Conservation (phyloP, 345 rosid genomes). For the Boechera stricta region DNA sequence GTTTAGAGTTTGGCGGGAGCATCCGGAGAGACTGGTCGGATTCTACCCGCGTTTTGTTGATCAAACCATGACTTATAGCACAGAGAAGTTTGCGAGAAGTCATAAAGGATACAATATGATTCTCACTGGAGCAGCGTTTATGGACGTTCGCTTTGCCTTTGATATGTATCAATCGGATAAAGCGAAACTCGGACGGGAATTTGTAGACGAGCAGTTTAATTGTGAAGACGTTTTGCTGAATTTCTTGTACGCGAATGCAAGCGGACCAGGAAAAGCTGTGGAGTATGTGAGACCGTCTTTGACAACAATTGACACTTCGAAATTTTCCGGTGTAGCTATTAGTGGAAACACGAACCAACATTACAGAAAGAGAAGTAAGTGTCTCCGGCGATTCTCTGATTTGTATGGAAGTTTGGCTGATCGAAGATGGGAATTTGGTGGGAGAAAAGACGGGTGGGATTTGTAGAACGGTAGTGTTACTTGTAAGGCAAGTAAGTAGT, state of each 20-base stretch:
- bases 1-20: slow-evolving; percentile 82
- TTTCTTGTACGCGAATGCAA: slow-evolving; percentile 83
- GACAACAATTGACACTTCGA: slow-evolving; percentile 81
- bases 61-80: slow-evolving; percentile 66
- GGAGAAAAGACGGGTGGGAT: slow-evolving; percentile 92
- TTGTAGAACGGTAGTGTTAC: slow-evolving; percentile 50
- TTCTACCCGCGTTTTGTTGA: slow-evolving; percentile 80
- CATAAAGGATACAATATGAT: slow-evolving; percentile 86
- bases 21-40: slow-evolving; percentile 87
- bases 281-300: slow-evolving; percentile 89
- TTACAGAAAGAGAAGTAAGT: slow-evolving; percentile 71
- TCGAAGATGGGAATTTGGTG: slow-evolving; percentile 65
- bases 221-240: slow-evolving; percentile 92
- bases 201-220: slow-evolving; percentile 74
- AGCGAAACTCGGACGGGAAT: slow-evolving; percentile 67
- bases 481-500: slow-evolving; percentile 43
- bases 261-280: slow-evolving; percentile 55
- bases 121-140: slow-evolving; percentile 94
- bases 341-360: slow-evolving; percentile 78
- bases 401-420: slow-evolving; percentile 72
- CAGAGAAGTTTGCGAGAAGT: slow-evolving; percentile 77
- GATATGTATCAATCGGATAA: slow-evolving; percentile 63
- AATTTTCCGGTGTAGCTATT: slow-evolving; percentile 80
- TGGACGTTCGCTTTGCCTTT: slow-evolving; percentile 69
- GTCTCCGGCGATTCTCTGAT: slow-evolving; percentile 64